Percentiles rank a stretch among this genome's conserved stretches.
Conservation (phyloP, 1,139 yeast genomes). For the Lodderomyces theae region DNA sequence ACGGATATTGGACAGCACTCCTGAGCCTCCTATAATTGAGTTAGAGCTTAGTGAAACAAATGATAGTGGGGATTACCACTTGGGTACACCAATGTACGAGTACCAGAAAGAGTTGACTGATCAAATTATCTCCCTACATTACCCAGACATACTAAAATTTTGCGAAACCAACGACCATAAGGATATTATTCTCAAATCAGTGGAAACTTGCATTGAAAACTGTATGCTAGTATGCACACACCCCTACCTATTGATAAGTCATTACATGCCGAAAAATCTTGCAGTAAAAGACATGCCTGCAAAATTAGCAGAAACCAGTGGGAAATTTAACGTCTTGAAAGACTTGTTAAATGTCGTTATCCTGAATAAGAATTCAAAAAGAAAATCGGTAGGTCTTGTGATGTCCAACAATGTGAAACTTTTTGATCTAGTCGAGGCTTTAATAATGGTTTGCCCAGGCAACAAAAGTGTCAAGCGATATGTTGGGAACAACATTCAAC, state of each 20-base stretch:
- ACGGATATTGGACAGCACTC: slow-evolving; percentile 75
- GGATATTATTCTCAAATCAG: slow-evolving; percentile 62
- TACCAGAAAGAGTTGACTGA: slow-evolving; percentile 90
- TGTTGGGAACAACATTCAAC: slow-evolving; percentile 51
- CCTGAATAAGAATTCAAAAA: slow-evolving; percentile 28
- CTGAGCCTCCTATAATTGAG: slow-evolving; percentile 76
- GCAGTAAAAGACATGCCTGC: slow-evolving; percentile 74
- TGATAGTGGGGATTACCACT: slow-evolving; percentile 66
- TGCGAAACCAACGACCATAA: slow-evolving; percentile 65
- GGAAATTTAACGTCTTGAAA: slow-evolving; percentile 71
- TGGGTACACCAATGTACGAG: slow-evolving; percentile 85
- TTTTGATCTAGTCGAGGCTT: slow-evolving; percentile 76
- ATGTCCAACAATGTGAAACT: slow-evolving; percentile 41
- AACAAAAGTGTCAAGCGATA: slow-evolving; percentile 56
- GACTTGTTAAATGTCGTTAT: slow-evolving; percentile 52
- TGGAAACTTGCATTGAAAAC: slow-evolving; percentile 71
- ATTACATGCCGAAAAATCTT: slow-evolving; percentile 81
- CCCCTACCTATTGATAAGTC: slow-evolving; percentile 81
- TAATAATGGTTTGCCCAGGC: slow-evolving; percentile 66
- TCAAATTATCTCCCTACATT: slow-evolving; percentile 87
- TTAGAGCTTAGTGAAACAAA: slow-evolving; percentile 37
- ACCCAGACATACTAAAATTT: slow-evolving; percentile 83
- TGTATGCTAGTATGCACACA: slow-evolving; percentile 81
- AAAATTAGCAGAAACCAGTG: slow-evolving; percentile 77
- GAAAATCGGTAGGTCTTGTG: slow-evolving; percentile 36